Percentiles rank a stretch among this genome's conserved stretches.
Evolutionary conservation across 139 green algal genomes (phyloP).

Genomic region (Mesostigma viride): DNA sequence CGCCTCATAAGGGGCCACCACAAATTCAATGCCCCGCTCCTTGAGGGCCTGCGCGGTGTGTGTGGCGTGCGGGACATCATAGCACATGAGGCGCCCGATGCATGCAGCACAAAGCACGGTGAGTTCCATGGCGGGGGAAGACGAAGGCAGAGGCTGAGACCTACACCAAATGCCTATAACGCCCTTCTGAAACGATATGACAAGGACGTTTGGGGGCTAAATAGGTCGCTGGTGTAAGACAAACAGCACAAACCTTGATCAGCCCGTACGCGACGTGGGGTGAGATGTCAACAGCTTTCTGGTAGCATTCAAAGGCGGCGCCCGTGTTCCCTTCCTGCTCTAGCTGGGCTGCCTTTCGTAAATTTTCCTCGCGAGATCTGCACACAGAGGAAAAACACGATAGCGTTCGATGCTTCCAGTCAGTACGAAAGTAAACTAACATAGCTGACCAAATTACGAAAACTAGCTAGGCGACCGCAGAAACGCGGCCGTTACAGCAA

Average conservation of each 20-base stretch:
- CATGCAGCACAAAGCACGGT: too few relatives aligned
- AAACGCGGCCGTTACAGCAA: neutral
- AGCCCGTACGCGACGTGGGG: conserved; percentile 59
- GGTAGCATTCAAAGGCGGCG: conserved; percentile 73
- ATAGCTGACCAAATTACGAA: too few relatives aligned
- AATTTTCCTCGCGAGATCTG: conserved; percentile 45
- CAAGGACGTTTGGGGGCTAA: too few relatives aligned
- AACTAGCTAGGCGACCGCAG: neutral
- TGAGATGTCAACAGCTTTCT: conserved; percentile 67
- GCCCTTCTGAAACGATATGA: too few relatives aligned
- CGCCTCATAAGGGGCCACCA: conserved; percentile 95
- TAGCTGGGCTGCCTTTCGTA: conserved; percentile 42
- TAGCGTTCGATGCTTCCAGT: too few relatives aligned
- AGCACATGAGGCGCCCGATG: neutral
- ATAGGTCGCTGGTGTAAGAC: too few relatives aligned
- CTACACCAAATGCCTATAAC: too few relatives aligned
- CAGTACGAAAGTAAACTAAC: too few relatives aligned
- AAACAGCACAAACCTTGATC: conserved; percentile 33
- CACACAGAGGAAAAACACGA: too few relatives aligned
- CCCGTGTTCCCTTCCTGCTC: conserved; percentile 53
- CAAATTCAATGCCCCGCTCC: conserved; percentile 48
- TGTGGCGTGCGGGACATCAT: neutral
- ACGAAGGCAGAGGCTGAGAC: too few relatives aligned
- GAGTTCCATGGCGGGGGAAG: too few relatives aligned
- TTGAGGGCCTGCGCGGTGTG: conserved; percentile 45